Evolutionary conservation across 345 rosid species (phyloP).

Genomic region (Corymbia maculata): DNA sequence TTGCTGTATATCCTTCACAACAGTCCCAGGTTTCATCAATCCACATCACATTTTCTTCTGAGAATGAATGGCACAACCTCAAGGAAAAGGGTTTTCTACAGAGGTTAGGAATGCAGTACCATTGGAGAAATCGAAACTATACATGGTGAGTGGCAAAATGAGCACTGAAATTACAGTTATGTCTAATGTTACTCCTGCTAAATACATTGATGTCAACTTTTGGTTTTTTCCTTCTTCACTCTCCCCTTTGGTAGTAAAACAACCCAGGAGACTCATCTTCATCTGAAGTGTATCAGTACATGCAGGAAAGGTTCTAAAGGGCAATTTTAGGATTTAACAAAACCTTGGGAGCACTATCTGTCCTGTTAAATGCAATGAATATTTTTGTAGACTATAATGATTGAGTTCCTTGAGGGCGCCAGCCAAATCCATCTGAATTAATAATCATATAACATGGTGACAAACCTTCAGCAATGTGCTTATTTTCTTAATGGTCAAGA

Average conservation of each 20-base stretch:
- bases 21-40: conserved; percentile 81
- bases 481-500: neutral
- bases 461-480: neutral
- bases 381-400: neutral
- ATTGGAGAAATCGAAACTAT: conserved; percentile 84
- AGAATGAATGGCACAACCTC: conserved; percentile 62
- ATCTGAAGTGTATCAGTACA: neutral
- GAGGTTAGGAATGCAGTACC: conserved; percentile 94
- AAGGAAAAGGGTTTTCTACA: conserved; percentile 66
- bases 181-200: neutral
- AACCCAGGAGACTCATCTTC: neutral
- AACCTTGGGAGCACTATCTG: neutral
- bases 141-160: conserved; percentile 35
- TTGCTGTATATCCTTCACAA: conserved; percentile 1
- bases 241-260: neutral
- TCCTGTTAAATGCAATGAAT: neutral
- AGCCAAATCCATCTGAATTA: neutral
- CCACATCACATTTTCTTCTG: conserved; percentile 81
- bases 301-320: neutral
- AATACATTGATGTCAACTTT: neutral
- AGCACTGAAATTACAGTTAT: neutral
- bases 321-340: neutral
- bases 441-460: neutral
- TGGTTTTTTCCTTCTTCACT: neutral
- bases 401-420: neutral